These are phyloP conservation scores for Diaporthe velutina DNA, from an alignment of 2,329 filamentous ascomycete genomes.

Conservation along the genomic window DNA sequence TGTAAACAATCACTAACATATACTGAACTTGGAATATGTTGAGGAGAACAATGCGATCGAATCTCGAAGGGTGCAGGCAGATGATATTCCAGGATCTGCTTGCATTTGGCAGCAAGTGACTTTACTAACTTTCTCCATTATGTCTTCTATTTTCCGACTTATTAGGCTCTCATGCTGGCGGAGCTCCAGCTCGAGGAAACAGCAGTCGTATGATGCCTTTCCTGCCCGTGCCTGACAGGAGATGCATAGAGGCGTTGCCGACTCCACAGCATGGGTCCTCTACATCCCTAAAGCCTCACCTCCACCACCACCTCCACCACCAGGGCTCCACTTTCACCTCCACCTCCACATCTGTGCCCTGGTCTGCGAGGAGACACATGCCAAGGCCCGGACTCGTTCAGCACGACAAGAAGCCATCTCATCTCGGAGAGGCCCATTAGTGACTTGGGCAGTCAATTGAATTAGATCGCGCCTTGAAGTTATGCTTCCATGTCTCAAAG, in stretches of 20 bases:
- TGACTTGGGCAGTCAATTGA: background rate
- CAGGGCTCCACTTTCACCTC: background rate
- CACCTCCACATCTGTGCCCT: constrained; percentile 1
- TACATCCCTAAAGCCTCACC: background rate
- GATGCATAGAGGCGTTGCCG: background rate
- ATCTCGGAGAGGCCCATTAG: background rate
- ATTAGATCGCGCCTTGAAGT: background rate
- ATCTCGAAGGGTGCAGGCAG: background rate
- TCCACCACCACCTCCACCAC: constrained; percentile 11
- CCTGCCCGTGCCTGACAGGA: background rate
- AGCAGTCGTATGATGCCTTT: background rate
- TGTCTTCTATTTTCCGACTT: background rate
- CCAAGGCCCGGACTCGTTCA: background rate
- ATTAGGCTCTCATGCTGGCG: background rate
- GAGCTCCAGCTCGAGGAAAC: background rate
- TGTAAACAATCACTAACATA: background rate
- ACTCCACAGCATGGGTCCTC: background rate
- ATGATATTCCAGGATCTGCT: background rate
- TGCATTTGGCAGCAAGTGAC: background rate
- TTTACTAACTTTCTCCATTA: background rate
- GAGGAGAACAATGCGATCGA: background rate
- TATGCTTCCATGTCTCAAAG: background rate
- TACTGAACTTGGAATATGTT: too few relatives aligned
- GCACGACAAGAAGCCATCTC: background rate
- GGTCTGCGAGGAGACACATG: background rate